Base-by-base conservation (phyloP, 495 filamentous ascomycete species). In the Hyaloscypha bicolor region DNA sequence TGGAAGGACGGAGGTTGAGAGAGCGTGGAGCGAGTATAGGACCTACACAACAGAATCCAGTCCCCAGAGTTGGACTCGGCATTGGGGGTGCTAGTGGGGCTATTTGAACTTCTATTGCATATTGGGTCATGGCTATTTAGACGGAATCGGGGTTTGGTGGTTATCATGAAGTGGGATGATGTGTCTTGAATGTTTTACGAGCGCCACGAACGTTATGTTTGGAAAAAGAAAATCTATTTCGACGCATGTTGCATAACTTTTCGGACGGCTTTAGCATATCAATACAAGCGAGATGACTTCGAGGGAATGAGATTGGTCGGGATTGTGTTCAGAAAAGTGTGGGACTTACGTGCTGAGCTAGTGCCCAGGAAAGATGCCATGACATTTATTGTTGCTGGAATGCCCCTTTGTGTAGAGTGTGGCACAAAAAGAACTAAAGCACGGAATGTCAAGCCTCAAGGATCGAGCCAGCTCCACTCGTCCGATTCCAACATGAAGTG, bases 1-100 rank as follows among this genome's bases (percentile, higher is more conserved):
- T 98, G 95, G 95, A 99, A 78, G 95, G 95, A 16, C 81, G 95
- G 42, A 83, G 94, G 62, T 87, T 97, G 81, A 81, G 95, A 60
- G 94, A 95, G 71, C 77, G 90, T 32, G 87, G 83, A 9, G 72
- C 62, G 52, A 76, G 74, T 59, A 62, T 74, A 25, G 67, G 67
- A 19, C 51, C 59, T 12, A 12, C 12, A 42, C 3, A 19, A 0
- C 57, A 58, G 33, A 48, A 30, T 30, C 63, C 58, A 22, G 59
- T 60, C 6, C 5, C 32, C 3, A 63, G 59, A 42, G 63, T 66
- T 25, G 68, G 68, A n/a, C 60, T 70, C 31, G 68, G 68, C 2
- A 70, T 70, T 55, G 67, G 51, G 35, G 37, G 55, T 16, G 42
- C 42, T 19, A 19, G 9, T 3, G 42, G 42, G 16, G 42, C 16